Base-by-base conservation (phyloP, 2,329 filamentous ascomycete genomes). In the Eurotiales sp. region DNA sequence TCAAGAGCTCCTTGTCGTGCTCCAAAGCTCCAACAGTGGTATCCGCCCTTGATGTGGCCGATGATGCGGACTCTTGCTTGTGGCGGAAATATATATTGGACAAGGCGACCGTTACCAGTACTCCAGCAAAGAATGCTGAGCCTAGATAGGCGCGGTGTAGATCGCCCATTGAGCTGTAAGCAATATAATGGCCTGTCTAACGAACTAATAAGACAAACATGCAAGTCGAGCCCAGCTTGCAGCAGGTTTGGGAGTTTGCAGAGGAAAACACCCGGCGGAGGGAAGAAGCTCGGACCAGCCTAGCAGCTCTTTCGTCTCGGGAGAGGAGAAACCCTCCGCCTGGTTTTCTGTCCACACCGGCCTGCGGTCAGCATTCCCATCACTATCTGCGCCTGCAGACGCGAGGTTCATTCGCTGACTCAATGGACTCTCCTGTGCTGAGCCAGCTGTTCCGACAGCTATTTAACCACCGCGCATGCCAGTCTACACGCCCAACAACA, bases 361-460 rank as follows among this genome's bases (percentile, higher is more conserved):
- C n/a, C n/a, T n/a, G n/a, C n/a, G n/a, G n/a, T n/a, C n/a, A n/a
- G n/a, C 52, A 58, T 52, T 49, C 46, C 54, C 54, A 55, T 52
- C 56, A 21, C 15, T 19, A 19, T 19, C 8, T n/a, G n/a, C n/a
- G n/a, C n/a, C n/a, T n/a, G n/a, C 34, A 15, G 12, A 37, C 34
- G 10, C 34, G 34, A n/a, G 15, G 15, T 32, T 19, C 29, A 34
- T 55, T 40, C 51, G 46, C 56, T n/a, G 12, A 10, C 14, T 8
- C 43, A 23, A 95, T 96, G 90, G 90, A 96, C 73, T 91, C 88
- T 15, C 86, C 86, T 53, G 76, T 88, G 56, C 79, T 90, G 58
- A 82, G 82, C 44, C 86, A 86, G 66, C 79, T 96, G 65, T 92
- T 96, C 64, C 83, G 87, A 62, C 88, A 90, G 75, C 82, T 97